phyloP scores from a whole-genome alignment of 768 basidiomycete species.

The Lactarius psammicola region DNA sequence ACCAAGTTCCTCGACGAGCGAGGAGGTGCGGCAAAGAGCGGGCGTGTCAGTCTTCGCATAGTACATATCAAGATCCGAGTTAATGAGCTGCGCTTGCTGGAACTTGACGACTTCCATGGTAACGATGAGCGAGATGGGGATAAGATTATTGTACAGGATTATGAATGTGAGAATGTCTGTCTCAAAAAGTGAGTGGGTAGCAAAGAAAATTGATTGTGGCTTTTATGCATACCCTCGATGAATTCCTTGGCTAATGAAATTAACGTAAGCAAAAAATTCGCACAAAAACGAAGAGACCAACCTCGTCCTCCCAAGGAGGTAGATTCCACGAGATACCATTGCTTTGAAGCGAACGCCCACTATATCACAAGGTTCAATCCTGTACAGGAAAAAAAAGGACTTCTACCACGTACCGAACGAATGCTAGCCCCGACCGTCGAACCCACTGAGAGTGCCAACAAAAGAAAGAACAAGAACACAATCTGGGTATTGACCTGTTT shows the following conservation, averaged over 20 bases:
- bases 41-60: conserved; percentile 93
- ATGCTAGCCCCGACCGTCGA: conserved; percentile 93
- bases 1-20: conserved; percentile 96
- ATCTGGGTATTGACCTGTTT: conserved; percentile 95
- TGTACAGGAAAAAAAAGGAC: conserved; percentile 2
- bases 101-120: conserved; percentile 99
- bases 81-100: conserved; percentile 96
- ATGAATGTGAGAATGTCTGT: conserved; percentile 96
- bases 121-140: conserved; percentile 98
- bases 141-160: conserved; percentile 98
- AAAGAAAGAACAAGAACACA: conserved; percentile 86
- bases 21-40: conserved; percentile 95
- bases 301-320: conserved; percentile 62
- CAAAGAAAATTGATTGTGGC: neutral
- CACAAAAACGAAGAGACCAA: conserved; percentile 32
- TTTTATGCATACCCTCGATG: conserved; percentile 67
- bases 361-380: conserved; percentile 30
- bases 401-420: conserved; percentile 51
- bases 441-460: conserved; percentile 84
- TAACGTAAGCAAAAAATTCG: conserved; percentile 6
- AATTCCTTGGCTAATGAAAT: conserved; percentile 61
- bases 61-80: conserved; percentile 98
- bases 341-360: conserved; percentile 84
- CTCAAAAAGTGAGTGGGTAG: conserved; percentile 10
- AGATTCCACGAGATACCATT: conserved; percentile 86